Conservation (phyloP, 1,284 basidiomycete species). For the Puccinia brachypodii region DNA sequence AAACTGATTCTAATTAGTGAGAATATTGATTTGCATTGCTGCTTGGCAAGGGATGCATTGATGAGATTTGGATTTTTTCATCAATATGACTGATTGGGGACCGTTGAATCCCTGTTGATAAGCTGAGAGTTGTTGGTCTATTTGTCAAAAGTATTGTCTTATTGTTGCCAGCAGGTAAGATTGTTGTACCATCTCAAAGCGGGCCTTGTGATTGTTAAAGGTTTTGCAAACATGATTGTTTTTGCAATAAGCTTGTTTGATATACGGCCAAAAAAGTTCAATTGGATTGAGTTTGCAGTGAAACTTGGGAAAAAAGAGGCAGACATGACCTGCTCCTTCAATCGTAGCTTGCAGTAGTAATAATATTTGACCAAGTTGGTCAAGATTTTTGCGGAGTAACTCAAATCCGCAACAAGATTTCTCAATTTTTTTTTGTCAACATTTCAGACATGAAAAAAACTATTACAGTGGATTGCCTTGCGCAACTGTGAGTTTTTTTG, state of each 20-base stretch:
- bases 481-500: not conserved
- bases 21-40: not conserved
- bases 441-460: not conserved
- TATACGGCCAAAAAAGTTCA: not conserved
- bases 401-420: not conserved
- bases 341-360: not conserved
- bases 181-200: not conserved
- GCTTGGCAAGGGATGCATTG: not conserved
- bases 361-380: not conserved
- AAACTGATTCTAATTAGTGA: not conserved
- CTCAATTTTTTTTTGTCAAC: not conserved
- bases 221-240: not conserved
- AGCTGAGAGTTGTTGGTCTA: not conserved
- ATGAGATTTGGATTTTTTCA: not conserved
- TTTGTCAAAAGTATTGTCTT: not conserved
- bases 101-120: not conserved
- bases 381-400: not conserved
- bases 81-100: not conserved
- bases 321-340: not conserved
- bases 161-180: not conserved
- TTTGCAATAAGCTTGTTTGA: constrained; percentile 3
- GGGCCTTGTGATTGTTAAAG: not conserved
- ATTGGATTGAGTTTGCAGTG: constrained; percentile 18
- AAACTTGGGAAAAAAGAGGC: constrained; percentile 8
- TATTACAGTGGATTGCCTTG: not conserved